Evolutionary conservation across 805 yeast species (phyloP), one percentile per base, ranked within the genome.

Genomic region (Candida rishiriensis): DNA sequence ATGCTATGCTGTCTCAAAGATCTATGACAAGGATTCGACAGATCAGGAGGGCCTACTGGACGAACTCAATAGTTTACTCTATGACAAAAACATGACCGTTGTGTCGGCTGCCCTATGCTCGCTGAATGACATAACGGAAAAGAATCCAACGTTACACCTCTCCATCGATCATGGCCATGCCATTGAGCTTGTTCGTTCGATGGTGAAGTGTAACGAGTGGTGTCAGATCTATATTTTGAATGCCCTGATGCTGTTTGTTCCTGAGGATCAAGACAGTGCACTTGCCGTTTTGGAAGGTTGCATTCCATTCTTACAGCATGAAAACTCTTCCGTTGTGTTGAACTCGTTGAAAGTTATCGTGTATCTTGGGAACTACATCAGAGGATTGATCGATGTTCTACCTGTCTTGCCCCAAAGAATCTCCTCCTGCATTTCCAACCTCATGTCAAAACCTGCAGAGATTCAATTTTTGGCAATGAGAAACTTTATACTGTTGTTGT

Each of bases 401-500:
- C 83, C 87, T 1, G 55, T 66, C 2, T 61, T 83, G 14, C 71
- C 81, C 8, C 72, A 74, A 43, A 68, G 83, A 48, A 65, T 88
- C 40, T 87, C 93, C 0, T 74, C 81, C 11, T 80, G 93, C 0
- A 66, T 89, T 36, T 74, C 82, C 1, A 75, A 88, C 3, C 64
- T 89, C 30, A 67, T 89, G 46, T 71, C 87, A 3, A 87, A 85
- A 56, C 87, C 90, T 0, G 67, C 90, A 0, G 97, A 91, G 61
- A 70, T 88, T 21, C 96, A 88, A 63, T 91, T 89, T 60, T 69
- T 89, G 38, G 85, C 84, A 1, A 69, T 90, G 50, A 71, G 97
- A 58, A 91, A 90, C 59, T 83, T 87, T 39, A 86, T 88, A 21
- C 63, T 89, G 29, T 64, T 90, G 32, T 71, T 90, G 26, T 70